Evolutionary conservation across 345 rosid genomes (phyloP).

Genomic region (Arabis alpina): DNA sequence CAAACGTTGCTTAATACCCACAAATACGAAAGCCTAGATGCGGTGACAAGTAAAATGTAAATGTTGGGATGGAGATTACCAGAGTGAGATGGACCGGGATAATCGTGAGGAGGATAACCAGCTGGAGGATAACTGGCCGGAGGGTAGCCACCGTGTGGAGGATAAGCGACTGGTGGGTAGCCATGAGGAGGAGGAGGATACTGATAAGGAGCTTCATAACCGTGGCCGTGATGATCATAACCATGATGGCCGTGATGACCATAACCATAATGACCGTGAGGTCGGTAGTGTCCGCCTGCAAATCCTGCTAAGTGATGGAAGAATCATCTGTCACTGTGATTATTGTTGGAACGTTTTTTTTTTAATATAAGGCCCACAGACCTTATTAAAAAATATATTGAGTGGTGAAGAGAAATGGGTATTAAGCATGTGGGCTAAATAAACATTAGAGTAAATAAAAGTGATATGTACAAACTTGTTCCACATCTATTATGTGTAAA

Average conservation of each 20-base stretch:
- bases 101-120: conserved; percentile 33
- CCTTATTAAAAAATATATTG: no score
- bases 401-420: no score
- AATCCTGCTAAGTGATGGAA: conserved; percentile 68
- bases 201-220: conserved; percentile 43
- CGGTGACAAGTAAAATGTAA: neutral
- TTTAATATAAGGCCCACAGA: no score
- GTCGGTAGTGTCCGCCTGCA: conserved; percentile 57
- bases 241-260: conserved; percentile 44
- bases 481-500: no score
- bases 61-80: conserved; percentile 36
- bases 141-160: conserved; percentile 54
- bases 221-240: conserved; percentile 33
- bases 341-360: no score
- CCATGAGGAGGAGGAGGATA: conserved; percentile 55
- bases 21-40: neutral
- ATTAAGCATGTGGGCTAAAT: no score
- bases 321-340: conserved; percentile 70
- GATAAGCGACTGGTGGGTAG: conserved; percentile 66
- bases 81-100: conserved; percentile 43
- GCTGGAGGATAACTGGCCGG: conserved; percentile 59
- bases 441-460: no score
- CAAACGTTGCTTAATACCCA: no score
- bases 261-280: conserved; percentile 42
- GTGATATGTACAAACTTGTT: no score